A percentile compares a stretch with the other conserved stretches of the same genome.
Conservation (phyloP, 768 basidiomycete species). For the Suillus variegatus region DNA sequence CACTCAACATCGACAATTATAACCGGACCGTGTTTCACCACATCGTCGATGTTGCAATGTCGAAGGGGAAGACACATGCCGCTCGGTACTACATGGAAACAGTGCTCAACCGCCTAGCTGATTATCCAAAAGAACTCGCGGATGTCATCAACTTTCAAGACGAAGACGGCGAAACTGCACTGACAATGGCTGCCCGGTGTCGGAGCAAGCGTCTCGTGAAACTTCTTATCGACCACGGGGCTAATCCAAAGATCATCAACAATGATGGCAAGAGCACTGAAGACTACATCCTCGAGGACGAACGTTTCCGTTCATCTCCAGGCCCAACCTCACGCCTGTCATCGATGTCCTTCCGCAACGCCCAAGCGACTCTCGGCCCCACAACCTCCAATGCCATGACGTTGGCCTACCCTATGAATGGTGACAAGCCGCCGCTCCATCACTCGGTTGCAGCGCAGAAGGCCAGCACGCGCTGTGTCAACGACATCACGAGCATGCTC, state of each 20-base stretch:
- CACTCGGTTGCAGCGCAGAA: slow-evolving; percentile 84
- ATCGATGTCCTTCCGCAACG: slow-evolving; percentile 73
- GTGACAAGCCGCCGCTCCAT: slow-evolving; percentile 75
- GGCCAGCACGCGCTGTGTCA: slow-evolving; percentile 81
- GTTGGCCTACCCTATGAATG: slow-evolving; percentile 46
- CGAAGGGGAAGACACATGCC: slow-evolving; percentile 96
- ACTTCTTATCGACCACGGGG: slow-evolving; percentile 93
- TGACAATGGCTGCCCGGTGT: slow-evolving; percentile 96
- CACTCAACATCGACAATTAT: slow-evolving; percentile 96
- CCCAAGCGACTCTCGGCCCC: slow-evolving; percentile 56
- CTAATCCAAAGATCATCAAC: slow-evolving; percentile 93
- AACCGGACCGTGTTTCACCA: slow-evolving; percentile 99
- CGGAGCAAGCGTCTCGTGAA: slow-evolving; percentile 95
- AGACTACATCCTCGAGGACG: slow-evolving; percentile 98
- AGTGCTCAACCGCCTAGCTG: slow-evolving; percentile 79
- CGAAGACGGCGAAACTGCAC: slow-evolving; percentile 96
- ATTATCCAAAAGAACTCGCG: slow-evolving; percentile 93
- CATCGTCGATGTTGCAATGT: slow-evolving; percentile 95
- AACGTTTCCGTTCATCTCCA: slow-evolving; percentile 92
- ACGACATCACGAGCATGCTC: slow-evolving; percentile 84
- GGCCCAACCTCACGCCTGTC: slow-evolving; percentile 67
- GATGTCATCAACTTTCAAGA: slow-evolving; percentile 99
- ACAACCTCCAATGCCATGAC: background rate
- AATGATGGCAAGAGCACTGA: slow-evolving; percentile 96
- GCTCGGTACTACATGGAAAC: slow-evolving; percentile 99